These are phyloP conservation scores for Backusella luteola DNA, from an alignment of 192 early-diverging fungal genomes.

Conservation along the genomic window DNA sequence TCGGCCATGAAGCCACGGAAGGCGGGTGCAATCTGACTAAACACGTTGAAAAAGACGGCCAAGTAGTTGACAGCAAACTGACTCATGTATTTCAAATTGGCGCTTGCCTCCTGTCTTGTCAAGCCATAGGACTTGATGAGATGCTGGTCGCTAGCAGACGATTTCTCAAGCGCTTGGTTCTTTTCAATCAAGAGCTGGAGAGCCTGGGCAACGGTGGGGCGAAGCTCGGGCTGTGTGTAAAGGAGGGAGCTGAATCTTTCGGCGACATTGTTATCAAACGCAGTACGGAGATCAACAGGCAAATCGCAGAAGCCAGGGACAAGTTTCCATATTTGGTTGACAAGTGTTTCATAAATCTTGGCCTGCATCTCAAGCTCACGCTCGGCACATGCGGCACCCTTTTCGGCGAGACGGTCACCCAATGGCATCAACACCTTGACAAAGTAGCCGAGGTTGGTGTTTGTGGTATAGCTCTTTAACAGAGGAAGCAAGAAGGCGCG, in stretches of 20 bases:
- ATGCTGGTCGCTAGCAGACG: conserved; percentile 39
- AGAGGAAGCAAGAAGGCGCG: conserved; percentile 91
- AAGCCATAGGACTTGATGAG: conserved; percentile 47
- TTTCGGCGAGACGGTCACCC: conserved; percentile 67
- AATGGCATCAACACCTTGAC: conserved; percentile 71
- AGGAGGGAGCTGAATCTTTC: conserved; percentile 78
- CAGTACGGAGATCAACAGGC: conserved; percentile 68
- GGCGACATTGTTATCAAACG: conserved; percentile 63
- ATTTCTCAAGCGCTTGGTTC: conserved; percentile 44
- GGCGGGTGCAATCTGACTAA: conserved; percentile 60
- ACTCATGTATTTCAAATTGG: conserved; percentile 58
- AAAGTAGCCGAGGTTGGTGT: conserved; percentile 74
- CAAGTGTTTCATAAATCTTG: conserved; percentile 89
- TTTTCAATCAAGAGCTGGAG: conserved; percentile 63
- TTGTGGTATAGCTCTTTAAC: conserved; percentile 72
- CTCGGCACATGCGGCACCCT: conserved; percentile 54
- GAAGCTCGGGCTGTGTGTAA: conserved; percentile 68
- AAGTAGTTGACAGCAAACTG: conserved; percentile 70
- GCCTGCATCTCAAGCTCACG: conserved; percentile 68
- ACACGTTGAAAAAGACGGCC: conserved; percentile 78
- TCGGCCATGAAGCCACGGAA: conserved; percentile 66
- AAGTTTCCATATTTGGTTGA: conserved; percentile 86
- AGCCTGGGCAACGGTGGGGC: conserved; percentile 75
- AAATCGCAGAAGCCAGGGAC: conserved; percentile 83
- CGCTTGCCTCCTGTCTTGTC: conserved; percentile 51